These are phyloP conservation scores for Gypsophila paniculata DNA, from an alignment of 179 eudicot species.

Conservation along the genomic window DNA sequence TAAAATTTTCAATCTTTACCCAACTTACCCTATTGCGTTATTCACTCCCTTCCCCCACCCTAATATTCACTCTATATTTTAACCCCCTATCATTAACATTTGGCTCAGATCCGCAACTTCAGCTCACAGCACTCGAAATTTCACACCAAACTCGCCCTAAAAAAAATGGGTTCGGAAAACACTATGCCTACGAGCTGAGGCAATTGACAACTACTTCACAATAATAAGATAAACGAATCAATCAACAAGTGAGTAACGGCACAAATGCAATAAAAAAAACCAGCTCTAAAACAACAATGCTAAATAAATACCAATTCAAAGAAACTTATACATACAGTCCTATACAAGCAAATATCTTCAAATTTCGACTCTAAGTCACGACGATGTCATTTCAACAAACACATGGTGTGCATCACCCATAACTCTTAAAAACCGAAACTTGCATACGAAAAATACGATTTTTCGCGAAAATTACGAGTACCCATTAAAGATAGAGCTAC, in stretches of 20 bases:
- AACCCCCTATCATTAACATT: no score
- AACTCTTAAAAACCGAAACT: not conserved
- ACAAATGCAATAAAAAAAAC: not conserved
- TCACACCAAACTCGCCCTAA: no score
- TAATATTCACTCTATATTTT: no score
- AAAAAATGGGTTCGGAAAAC: no score
- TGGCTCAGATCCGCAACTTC: no score
- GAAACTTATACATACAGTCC: not conserved
- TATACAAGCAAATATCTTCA: not conserved
- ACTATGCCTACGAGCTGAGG: not conserved
- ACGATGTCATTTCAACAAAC: slow-evolving; percentile 47
- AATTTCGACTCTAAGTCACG: not conserved
- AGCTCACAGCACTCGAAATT: no score
- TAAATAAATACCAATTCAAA: not conserved
- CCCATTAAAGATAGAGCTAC: not conserved
- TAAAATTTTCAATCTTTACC: no score
- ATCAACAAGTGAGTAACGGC: not conserved
- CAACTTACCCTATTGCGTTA: no score
- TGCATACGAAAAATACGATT: not conserved
- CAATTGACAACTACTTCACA: not conserved
- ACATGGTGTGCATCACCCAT: slow-evolving; percentile 29
- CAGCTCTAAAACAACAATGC: not conserved
- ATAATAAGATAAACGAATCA: not conserved
- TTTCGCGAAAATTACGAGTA: not conserved
- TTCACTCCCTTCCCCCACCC: no score